Percentiles rank a stretch among this genome's conserved stretches.
These are phyloP conservation scores for Malbranchea cinnamomea DNA, from an alignment of 2,329 filamentous ascomycete genomes.

Conservation along the genomic window DNA sequence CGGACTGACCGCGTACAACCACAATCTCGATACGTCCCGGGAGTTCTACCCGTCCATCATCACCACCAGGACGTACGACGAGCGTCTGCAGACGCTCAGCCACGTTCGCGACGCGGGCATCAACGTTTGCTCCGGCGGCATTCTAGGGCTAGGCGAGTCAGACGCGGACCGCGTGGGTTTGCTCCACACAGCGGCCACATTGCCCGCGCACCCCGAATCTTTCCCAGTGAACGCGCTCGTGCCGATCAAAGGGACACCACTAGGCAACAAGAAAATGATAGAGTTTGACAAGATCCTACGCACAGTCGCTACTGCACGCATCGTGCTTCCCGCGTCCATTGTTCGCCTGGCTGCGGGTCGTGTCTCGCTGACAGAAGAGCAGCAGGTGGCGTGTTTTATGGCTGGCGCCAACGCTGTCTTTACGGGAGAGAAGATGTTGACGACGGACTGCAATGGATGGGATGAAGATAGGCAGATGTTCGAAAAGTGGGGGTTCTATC, in stretches of 20 bases:
- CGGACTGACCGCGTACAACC: slow-evolving; percentile 82
- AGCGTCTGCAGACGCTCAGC: slow-evolving; percentile 62
- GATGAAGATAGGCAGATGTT: slow-evolving; percentile 80
- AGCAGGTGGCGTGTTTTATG: slow-evolving; percentile 80
- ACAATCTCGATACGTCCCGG: slow-evolving; percentile 81
- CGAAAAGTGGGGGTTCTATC: slow-evolving; percentile 62
- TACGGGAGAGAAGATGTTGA: slow-evolving; percentile 91
- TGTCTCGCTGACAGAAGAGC: slow-evolving; percentile 72
- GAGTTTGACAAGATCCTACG: slow-evolving; percentile 65
- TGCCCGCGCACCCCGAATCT: slow-evolving; percentile 72
- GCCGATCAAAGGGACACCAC: slow-evolving; percentile 76
- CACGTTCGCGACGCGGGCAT: slow-evolving; percentile 76
- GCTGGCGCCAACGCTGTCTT: slow-evolving; percentile 90
- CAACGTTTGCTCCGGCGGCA: slow-evolving; percentile 81
- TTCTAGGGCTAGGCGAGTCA: slow-evolving; percentile 70
- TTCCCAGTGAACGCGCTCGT: slow-evolving; percentile 87
- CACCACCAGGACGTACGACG: slow-evolving; percentile 73
- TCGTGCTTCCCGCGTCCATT: slow-evolving; percentile 73
- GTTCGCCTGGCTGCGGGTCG: slow-evolving; percentile 75
- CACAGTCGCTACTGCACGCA: slow-evolving; percentile 68
- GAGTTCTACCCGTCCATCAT: slow-evolving; percentile 83
- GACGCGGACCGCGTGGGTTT: slow-evolving; percentile 67
- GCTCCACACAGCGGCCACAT: slow-evolving; percentile 64
- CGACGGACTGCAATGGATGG: slow-evolving; percentile 81
- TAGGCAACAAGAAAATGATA: slow-evolving; percentile 59